Evolutionary conservation across 441 rosid genomes (phyloP).

Genomic region (Gossypium lobatum): DNA sequence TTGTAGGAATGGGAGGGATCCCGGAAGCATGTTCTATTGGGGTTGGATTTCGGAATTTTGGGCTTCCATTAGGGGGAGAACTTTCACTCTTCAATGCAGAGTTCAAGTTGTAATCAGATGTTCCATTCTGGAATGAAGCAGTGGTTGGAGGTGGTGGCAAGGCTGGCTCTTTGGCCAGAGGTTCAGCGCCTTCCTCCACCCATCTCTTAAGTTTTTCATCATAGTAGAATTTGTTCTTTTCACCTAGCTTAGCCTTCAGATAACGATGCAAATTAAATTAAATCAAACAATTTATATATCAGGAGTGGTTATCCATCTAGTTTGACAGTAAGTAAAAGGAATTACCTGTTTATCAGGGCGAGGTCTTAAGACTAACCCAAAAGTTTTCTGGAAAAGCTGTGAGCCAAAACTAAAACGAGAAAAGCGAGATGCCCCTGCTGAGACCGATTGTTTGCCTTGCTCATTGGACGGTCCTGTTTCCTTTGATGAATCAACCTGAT

Average conservation of each 20-base stretch:
- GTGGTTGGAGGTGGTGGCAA: slow-evolving; percentile 84
- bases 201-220: slow-evolving; percentile 97
- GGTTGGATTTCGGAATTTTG: slow-evolving; percentile 32
- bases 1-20: slow-evolving; percentile 73
- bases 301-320: background rate
- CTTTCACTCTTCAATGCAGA: slow-evolving; percentile 52
- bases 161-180: slow-evolving; percentile 70
- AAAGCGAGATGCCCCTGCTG: slow-evolving; percentile 64
- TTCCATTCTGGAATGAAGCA: slow-evolving; percentile 57
- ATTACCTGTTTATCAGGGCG: slow-evolving; percentile 70
- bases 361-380: slow-evolving; percentile 75
- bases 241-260: slow-evolving; percentile 93
- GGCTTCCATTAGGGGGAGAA: slow-evolving; percentile 42
- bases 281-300: background rate
- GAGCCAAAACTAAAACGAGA: slow-evolving; percentile 79
- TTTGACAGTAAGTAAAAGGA: background rate
- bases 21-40: slow-evolving; percentile 53
- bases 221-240: slow-evolving; percentile 74
- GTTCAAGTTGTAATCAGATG: slow-evolving; percentile 55
- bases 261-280: slow-evolving; percentile 7
- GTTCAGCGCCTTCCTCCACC: slow-evolving; percentile 94
- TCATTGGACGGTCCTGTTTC: slow-evolving; percentile 41
- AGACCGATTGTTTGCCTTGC: slow-evolving; percentile 49
- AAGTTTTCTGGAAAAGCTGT: slow-evolving; percentile 72
- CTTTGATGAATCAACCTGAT: slow-evolving; percentile 54